Conservation (phyloP, 768 basidiomycete species). For the Agrocybe pediades region DNA sequence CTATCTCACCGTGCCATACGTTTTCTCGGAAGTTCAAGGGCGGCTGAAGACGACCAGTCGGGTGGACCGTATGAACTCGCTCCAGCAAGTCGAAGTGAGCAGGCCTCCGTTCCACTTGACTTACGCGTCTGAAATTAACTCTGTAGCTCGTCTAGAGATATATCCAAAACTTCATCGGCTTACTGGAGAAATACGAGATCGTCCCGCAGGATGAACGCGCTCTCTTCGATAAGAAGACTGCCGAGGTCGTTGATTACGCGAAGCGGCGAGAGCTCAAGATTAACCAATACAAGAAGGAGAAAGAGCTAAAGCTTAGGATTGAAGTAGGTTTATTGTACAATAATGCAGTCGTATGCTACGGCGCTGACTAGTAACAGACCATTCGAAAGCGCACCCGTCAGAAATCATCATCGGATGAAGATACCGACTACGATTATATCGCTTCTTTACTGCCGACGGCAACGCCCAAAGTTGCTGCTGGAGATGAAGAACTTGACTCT, state of each 20-base stretch:
- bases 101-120: neutral
- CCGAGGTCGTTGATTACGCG: constrained; percentile 60
- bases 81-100: constrained; percentile 63
- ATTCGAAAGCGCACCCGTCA: constrained; percentile 58
- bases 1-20: constrained; percentile 75
- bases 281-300: constrained; percentile 85
- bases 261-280: constrained; percentile 87
- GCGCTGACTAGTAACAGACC: constrained; percentile 33
- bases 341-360: neutral
- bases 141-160: constrained; percentile 43
- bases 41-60: constrained; percentile 57
- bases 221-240: constrained; percentile 51
- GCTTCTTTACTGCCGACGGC: constrained; percentile 55
- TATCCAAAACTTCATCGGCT: constrained; percentile 45
- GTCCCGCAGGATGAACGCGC: constrained; percentile 60
- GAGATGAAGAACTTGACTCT: constrained; percentile 51
- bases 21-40: constrained; percentile 64
- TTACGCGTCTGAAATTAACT: constrained; percentile 16
- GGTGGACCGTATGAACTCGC: constrained; percentile 54
- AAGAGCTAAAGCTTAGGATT: constrained; percentile 70
- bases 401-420: constrained; percentile 26
- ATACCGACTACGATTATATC: constrained; percentile 65
- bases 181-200: constrained; percentile 67
- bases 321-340: constrained; percentile 47
- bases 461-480: constrained; percentile 20